Base-by-base conservation (phyloP, 805 yeast species). In the Monosporozyma servazzii region DNA sequence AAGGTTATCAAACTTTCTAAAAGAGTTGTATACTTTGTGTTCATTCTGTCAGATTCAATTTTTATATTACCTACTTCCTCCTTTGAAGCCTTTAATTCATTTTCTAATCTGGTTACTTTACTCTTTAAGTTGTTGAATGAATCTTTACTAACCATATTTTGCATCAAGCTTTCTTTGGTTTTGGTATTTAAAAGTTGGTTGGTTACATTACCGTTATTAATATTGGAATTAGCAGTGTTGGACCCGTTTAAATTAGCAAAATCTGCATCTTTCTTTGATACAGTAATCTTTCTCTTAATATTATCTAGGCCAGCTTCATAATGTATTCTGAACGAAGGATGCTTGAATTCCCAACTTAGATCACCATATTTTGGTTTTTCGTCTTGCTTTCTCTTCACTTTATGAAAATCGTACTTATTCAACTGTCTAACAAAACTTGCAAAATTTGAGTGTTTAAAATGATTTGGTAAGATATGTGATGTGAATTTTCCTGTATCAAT, bases 361-460 rank as follows among this genome's bases (percentile, higher is more conserved):
- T 83, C 88, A 40, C 89, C 86, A 60, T 82, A 81, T 53, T 80
- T 80, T 29, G 70, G 68, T 47, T 64, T 64, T 54, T 80, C 86
- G 58, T 82, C 89, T 52, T 75, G 78, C 41, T 86, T 73, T 45
- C 80, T 75, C 64, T 91, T 87, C 45, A 93, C 95, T 71, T 93
- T 93, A 74, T 93, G 99, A 73, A 93, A 93, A 69, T 91, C 99
- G 65, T 93, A 93, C 69, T 93, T 93, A 75, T 93, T 93, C 61
- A 93, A 75, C 66, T 93, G 99, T 45, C 99, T 79, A 20, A 91
- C 98, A 71, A 91, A 91, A 59, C 90, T 81, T 37, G 98, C 91
- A 71, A 91, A 93, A 71, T 93, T 93, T 52, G 88, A 80, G 69
- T 93, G 99, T 62, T 90, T 91, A 74, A 93, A 93, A 69, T 91